Base-by-base conservation (phyloP, 202 grass and related monocot species). In the Saccharum hybrid region DNA sequence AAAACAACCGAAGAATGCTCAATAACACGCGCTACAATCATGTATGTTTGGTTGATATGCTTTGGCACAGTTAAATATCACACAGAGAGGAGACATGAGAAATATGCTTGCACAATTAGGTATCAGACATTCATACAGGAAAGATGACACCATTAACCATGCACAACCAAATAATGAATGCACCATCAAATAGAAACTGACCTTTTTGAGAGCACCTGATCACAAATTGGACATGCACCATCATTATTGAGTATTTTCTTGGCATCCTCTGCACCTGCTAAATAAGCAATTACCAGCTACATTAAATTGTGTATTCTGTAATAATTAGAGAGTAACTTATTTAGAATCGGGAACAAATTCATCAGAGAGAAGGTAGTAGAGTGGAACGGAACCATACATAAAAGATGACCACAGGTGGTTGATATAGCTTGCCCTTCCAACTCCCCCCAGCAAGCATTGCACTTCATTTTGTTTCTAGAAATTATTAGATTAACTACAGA, bases 131-230 rank as follows among this genome's bases (percentile, higher is more conserved):
- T 64, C 61, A 64, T 31, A 33, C 4, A 77, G 19, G 31, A 81
- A 74, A 80, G 2, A 74, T 30, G 1, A 48, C 2, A 70, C 18
- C 6, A 63, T 61, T 39, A 42, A 78, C 37, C 31, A 59, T 75
- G 73, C 10, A 75, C 38, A 40, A 75, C 64, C 10, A 54, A 68
- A 52, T 76, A 70, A 62, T 13, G 56, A 72, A 62, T 74, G 21
- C 18, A 61, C 3, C 57, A 61, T 26, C 21, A 61, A 61, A 61
- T 61, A 61, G 57, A 3, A 57, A 23, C 72, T 31, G 21, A 97
- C 94, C 92, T 94, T 97, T 97, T 94, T 19, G 92, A 92, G 76
- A 94, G 92, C 46, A 94, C 94, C 86, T 94, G 94, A 79, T 94
- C 94, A 85, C 94, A 97, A 81, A 97, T 83, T 78, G 94, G 94